Conservation (phyloP, 139 green algal species). For the Auxenochlorella pyrenoidosa region DNA sequence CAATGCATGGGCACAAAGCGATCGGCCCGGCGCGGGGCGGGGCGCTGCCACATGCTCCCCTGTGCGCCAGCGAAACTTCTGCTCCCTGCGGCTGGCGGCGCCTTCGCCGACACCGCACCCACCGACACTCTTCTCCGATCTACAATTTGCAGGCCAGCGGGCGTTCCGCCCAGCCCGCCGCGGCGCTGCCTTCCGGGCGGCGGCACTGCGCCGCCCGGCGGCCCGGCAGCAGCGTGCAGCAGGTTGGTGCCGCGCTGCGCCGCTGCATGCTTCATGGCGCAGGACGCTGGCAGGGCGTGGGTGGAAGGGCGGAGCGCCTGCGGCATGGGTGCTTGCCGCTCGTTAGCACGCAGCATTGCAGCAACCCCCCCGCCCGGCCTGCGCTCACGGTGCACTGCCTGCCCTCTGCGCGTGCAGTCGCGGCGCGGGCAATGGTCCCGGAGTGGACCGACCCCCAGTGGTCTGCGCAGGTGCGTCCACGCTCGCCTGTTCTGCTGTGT, state of each 20-base stretch:
- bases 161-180: constrained; percentile 4
- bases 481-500: no score
- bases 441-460: constrained; percentile 72
- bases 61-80: no score
- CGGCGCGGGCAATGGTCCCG: constrained; percentile 26
- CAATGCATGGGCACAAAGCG: no score
- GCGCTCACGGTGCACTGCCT: neutral
- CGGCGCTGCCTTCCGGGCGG: constrained; percentile 12
- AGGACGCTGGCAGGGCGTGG: no score
- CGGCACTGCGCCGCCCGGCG: neutral
- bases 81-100: no score
- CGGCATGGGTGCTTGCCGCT: neutral
- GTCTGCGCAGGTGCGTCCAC: constrained; percentile 43
- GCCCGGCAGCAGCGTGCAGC: neutral
- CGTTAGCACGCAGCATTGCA: neutral
- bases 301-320: no score
- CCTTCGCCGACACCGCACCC: no score
- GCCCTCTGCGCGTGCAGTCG: neutral
- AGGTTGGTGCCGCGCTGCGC: neutral
- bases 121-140: neutral
- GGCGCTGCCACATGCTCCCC: no score
- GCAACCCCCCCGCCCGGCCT: neutral
- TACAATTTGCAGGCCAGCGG: neutral
- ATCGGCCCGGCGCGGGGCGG: no score
- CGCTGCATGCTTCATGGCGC: no score